A percentile compares a stretch with the other conserved stretches of the same genome.
These are phyloP conservation scores for Fusarium albidum DNA, from an alignment of 2,329 filamentous ascomycete species.

Conservation along the genomic window DNA sequence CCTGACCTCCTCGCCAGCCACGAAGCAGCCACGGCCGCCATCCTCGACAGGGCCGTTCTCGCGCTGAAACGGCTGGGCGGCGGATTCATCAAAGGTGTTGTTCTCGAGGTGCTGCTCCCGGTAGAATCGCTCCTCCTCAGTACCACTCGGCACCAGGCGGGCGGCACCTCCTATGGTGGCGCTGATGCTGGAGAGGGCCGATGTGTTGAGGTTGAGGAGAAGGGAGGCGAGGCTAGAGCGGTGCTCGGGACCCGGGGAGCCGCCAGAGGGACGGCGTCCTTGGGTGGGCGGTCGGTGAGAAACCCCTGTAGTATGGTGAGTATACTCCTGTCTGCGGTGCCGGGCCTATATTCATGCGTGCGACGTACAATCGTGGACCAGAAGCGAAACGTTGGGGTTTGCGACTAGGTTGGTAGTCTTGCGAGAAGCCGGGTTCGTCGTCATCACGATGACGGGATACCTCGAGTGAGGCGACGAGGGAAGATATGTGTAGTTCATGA, in stretches of 20 bases:
- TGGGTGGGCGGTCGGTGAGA: constrained; percentile 88
- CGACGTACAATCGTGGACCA: constrained; percentile 86
- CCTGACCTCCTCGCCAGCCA: constrained; percentile 82
- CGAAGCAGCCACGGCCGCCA: constrained; percentile 70
- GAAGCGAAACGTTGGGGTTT: constrained; percentile 88
- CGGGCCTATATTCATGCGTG: not conserved
- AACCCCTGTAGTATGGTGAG: constrained; percentile 65
- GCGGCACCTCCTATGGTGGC: constrained; percentile 94
- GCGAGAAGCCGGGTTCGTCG: constrained; percentile 79
- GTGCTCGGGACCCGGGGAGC: constrained; percentile 69
- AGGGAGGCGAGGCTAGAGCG: constrained; percentile 82
- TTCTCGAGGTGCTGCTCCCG: constrained; percentile 86
- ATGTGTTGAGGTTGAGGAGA: constrained; percentile 89
- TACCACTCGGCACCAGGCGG: constrained; percentile 73
- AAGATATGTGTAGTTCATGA: constrained; percentile 99
- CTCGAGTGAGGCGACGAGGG: constrained; percentile 75
- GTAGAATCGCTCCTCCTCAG: constrained; percentile 86
- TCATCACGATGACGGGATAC: constrained; percentile 93
- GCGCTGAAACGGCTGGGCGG: constrained; percentile 43
- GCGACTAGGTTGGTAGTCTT: constrained; percentile 83
- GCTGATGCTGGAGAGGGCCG: constrained; percentile 85
- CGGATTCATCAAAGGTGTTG: constrained; percentile 80
- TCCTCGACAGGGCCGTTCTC: constrained; percentile 53
- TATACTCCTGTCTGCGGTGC: not conserved
- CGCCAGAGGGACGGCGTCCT: constrained; percentile 63